Conservation (phyloP, 2,329 filamentous ascomycete genomes). For the Epichloe scottii region DNA sequence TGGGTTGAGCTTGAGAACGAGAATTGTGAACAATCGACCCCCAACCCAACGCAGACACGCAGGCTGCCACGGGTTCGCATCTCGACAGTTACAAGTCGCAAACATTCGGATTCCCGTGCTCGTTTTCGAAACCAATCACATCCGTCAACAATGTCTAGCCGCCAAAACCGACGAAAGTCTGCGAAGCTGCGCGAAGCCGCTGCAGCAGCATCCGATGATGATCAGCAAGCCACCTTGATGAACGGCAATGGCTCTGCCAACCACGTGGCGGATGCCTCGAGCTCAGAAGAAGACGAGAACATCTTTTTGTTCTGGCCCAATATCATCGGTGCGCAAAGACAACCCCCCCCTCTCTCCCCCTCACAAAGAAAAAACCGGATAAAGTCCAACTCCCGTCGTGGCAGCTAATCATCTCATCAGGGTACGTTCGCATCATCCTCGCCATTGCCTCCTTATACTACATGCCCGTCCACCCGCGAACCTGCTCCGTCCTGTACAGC, state of each 20-base stretch:
- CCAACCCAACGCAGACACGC: no score
- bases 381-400: background rate
- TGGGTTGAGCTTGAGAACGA: background rate
- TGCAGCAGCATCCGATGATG: slow-evolving; percentile 14
- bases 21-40: no score
- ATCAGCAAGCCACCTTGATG: slow-evolving; percentile 17
- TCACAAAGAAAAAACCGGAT: background rate
- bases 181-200: slow-evolving; percentile 20
- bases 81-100: background rate
- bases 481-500: slow-evolving; percentile 82
- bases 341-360: fast-evolving
- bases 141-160: slow-evolving; percentile 22
- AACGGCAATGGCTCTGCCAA: slow-evolving; percentile 35
- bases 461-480: slow-evolving; percentile 97
- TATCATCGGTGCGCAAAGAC: slow-evolving; percentile 52
- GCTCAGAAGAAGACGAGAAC: slow-evolving; percentile 45
- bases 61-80: background rate
- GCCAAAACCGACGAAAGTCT: slow-evolving; percentile 27
- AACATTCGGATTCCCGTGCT: background rate
- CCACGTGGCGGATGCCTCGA: slow-evolving; percentile 21
- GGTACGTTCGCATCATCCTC: slow-evolving; percentile 65
- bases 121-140: background rate
- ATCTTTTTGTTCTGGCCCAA: slow-evolving; percentile 76
- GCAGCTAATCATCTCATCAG: slow-evolving; percentile 26
- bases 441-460: slow-evolving; percentile 92